Base-by-base conservation (phyloP, 495 filamentous ascomycete species). In the Staphylotrichum longicolle region DNA sequence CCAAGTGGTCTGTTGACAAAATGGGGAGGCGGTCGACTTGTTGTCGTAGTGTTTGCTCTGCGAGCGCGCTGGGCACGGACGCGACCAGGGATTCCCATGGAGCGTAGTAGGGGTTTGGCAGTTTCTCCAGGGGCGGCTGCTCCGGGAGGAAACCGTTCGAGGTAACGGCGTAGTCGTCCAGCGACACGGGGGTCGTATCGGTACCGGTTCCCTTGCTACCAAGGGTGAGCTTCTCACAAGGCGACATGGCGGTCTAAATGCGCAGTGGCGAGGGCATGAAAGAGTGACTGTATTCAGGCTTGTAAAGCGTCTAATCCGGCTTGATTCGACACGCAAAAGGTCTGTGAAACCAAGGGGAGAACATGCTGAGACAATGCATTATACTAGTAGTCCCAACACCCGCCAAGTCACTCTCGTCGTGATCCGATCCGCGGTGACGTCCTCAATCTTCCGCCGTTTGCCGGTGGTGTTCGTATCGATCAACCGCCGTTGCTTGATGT, bases 61-160 rank as follows among this genome's bases (percentile, higher is more conserved):
- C 73, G 10, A 95, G 77, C 53, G 88, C 74, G 0, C 78, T 72
- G 60, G 91, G 87, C 5, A 96, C 72, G 60, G 91, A 88, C 3
- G 78, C 75, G 3, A 87, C 78, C 14, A 95, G 75, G 32, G 77
- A 72, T 69, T 96, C 92, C 92, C 92, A 96, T 53, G 85, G 85
- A 11, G 78, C 77, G 69, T 95, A 96, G 75, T 95, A 96, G 2
- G 82, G 77, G 65, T 91, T 80, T 3, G 89, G 85, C 9, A 96
- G 79, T 8, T 74, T 61, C 14, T 83, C 77, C 5, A 96, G 78
- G 7, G 92, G 93, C 3, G 80, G 70, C 47, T 88, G 79, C 20
- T 84, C 69, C 0, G 92, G 88, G 27, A 96, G 87, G 70, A 96
- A 96, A 45, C 91, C 92, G 75, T 89, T 70, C 10, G 49, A 54